Conservation (phyloP, 2,329 filamentous ascomycete genomes). For the Colletotrichum karsti region DNA sequence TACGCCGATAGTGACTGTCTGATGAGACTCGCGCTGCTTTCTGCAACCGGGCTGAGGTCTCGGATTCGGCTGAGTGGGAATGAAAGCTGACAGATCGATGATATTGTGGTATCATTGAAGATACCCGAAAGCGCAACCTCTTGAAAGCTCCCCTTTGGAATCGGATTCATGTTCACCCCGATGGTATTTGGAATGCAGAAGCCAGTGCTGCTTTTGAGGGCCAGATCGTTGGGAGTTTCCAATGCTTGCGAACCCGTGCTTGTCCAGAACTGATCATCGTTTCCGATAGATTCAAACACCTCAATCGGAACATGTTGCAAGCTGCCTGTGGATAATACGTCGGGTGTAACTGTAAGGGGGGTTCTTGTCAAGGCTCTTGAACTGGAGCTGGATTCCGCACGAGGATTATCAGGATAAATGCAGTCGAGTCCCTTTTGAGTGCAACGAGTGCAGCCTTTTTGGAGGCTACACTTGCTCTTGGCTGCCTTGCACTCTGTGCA, state of each 20-base stretch:
- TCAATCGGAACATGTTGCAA: no score
- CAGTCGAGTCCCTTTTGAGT: slow-evolving; percentile 14
- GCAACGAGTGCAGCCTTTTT: slow-evolving; percentile 15
- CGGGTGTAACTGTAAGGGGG: no score
- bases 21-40: not conserved
- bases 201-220: not conserved
- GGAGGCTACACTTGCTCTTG: slow-evolving; percentile 22
- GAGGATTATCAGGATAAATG: not conserved
- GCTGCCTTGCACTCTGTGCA: slow-evolving; percentile 20
- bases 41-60: not conserved
- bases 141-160: not conserved
- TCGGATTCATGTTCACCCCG: not conserved
- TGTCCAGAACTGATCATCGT: no score
- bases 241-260: no score
- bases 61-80: not conserved
- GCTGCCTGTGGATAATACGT: no score
- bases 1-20: slow-evolving; percentile 5
- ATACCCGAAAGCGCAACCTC: not conserved
- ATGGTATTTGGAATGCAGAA: not conserved
- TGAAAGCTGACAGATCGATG: not conserved
- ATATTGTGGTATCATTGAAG: not conserved
- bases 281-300: no score
- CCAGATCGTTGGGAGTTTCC: not conserved
- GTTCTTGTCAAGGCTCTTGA: no score
- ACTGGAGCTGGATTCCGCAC: no score